Percentiles rank a stretch among this genome's conserved stretches.
Conservation (phyloP, 2,329 filamentous ascomycete genomes). For the Fonsecaea nubica region DNA sequence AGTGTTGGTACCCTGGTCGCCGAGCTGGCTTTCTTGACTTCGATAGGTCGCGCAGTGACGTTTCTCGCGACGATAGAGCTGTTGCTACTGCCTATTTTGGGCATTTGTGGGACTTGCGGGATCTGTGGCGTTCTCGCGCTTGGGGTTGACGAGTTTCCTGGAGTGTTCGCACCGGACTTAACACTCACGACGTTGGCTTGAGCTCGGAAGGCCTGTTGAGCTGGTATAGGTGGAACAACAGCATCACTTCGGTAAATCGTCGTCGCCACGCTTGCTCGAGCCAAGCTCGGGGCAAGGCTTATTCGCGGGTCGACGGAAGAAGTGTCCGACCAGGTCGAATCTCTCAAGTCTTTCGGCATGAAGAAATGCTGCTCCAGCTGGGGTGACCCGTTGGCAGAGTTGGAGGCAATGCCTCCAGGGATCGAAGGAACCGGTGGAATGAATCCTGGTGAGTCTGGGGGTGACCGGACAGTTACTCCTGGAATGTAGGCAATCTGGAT, state of each 20-base stretch:
- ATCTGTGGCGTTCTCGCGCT: slow-evolving; percentile 65
- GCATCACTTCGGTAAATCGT: slow-evolving; percentile 94
- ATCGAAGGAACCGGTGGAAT: slow-evolving; percentile 94
- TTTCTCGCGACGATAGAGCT: slow-evolving; percentile 55
- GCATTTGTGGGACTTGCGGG: slow-evolving; percentile 35
- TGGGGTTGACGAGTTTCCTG: slow-evolving; percentile 60
- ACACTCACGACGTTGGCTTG: slow-evolving; percentile 95
- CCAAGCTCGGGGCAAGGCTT: slow-evolving; percentile 58
- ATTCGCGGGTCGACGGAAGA: slow-evolving; percentile 50
- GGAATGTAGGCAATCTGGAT: slow-evolving; percentile 99
- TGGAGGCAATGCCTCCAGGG: slow-evolving; percentile 62
- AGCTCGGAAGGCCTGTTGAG: slow-evolving; percentile 83
- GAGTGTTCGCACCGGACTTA: slow-evolving; percentile 69
- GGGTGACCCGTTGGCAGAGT: slow-evolving; percentile 65
- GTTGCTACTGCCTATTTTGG: slow-evolving; percentile 49
- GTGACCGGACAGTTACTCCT: slow-evolving; percentile 90
- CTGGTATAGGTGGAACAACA: slow-evolving; percentile 76
- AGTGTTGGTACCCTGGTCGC: slow-evolving; percentile 44
- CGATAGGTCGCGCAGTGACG: slow-evolving; percentile 53
- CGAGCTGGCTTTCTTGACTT: slow-evolving; percentile 49
- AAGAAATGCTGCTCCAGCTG: slow-evolving; percentile 79
- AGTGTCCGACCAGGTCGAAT: slow-evolving; percentile 78
- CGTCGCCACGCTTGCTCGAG: slow-evolving; percentile 75
- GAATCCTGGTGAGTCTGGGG: slow-evolving; percentile 78
- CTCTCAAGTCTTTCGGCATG: slow-evolving; percentile 84